Conservation (phyloP, 768 basidiomycete genomes). For the Hygrophorus russula region DNA sequence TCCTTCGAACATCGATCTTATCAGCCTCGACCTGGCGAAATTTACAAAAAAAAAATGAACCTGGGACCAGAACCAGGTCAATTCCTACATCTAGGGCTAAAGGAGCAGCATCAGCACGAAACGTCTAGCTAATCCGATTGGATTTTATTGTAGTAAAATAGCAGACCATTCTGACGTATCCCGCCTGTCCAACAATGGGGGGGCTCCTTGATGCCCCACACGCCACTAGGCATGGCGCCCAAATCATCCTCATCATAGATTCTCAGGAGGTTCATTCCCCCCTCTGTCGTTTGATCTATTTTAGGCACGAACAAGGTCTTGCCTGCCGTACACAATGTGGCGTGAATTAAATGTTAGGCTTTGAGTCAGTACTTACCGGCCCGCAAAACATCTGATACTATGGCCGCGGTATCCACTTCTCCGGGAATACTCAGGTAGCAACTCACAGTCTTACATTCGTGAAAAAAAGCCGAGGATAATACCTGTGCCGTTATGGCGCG, state of each 20-base stretch:
- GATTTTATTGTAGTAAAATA: conserved; percentile 2
- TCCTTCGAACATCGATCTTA: conserved; percentile 24
- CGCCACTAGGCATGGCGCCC: conserved; percentile 39
- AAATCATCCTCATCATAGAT: conserved; percentile 52
- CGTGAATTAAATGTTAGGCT: background rate
- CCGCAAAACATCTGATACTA: conserved; percentile 43
- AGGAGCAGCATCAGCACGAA: conserved; percentile 18
- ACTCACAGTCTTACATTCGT: conserved; percentile 38
- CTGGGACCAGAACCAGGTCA: conserved; percentile 66
- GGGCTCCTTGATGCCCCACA: conserved; percentile 75
- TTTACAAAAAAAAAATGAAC: conserved; percentile 21
- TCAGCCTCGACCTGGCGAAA: background rate
- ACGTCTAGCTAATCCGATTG: conserved; percentile 2
- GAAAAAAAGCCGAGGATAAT: conserved; percentile 39
- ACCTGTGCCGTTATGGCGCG: conserved; percentile 35
- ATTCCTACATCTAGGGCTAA: conserved; percentile 23
- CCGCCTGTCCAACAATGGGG: conserved; percentile 27
- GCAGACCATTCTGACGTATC: conserved; percentile 43
- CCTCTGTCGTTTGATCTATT: conserved; percentile 30
- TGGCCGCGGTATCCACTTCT: conserved; percentile 47
- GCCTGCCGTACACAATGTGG: conserved; percentile 21
- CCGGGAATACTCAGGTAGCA: conserved; percentile 81
- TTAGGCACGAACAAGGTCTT: conserved; percentile 65
- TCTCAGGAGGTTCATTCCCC: conserved; percentile 56
- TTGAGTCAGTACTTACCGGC: conserved; percentile 28